Percentiles rank a stretch among this genome's conserved stretches.
Evolutionary conservation across 2,329 filamentous ascomycete species (phyloP).

Genomic region (Claviceps paspali): DNA sequence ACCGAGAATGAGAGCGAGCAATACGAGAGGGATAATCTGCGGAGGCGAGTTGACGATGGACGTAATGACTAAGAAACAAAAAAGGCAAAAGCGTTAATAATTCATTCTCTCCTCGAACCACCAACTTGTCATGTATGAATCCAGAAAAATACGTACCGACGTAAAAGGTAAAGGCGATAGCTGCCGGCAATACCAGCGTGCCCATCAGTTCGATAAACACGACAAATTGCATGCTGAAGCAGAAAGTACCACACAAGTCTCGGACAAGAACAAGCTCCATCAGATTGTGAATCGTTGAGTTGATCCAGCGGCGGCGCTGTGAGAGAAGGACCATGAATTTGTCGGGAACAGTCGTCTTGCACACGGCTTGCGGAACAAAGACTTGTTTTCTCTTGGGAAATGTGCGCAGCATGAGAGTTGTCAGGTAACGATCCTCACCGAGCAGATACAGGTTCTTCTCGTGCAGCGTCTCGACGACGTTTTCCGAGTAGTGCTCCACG

Average conservation of each 20-base stretch:
- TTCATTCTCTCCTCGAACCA: not conserved
- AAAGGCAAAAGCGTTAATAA: not conserved
- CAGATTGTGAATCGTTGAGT: constrained; percentile 95
- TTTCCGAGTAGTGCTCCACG: constrained; percentile 98
- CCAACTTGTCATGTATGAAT: not conserved
- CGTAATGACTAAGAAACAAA: constrained; percentile 48
- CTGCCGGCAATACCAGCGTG: constrained; percentile 85
- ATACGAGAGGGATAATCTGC: constrained; percentile 79
- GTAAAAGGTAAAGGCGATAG: constrained; percentile 94
- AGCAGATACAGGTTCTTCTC: constrained; percentile 90
- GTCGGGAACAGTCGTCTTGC: constrained; percentile 95
- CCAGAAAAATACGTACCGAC: constrained; percentile 40
- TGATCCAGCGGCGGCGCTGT: constrained; percentile 95
- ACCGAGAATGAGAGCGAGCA: constrained; percentile 82
- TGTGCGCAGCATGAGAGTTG: constrained; percentile 93
- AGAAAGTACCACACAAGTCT: constrained; percentile 95
- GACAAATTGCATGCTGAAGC: constrained; percentile 99
- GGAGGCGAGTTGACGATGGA: constrained; percentile 65
- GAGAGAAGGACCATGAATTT: constrained; percentile 84
- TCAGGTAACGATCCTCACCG: constrained; percentile 88
- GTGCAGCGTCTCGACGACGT: constrained; percentile 94
- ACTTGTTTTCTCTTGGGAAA: constrained; percentile 99
- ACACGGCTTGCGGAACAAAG: constrained; percentile 95
- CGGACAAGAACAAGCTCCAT: constrained; percentile 94
- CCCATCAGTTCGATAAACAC: constrained; percentile 91